Evolutionary conservation across 768 basidiomycete genomes (phyloP), one percentile per base, ranked within the genome.

Genomic region (Russula sp.): DNA sequence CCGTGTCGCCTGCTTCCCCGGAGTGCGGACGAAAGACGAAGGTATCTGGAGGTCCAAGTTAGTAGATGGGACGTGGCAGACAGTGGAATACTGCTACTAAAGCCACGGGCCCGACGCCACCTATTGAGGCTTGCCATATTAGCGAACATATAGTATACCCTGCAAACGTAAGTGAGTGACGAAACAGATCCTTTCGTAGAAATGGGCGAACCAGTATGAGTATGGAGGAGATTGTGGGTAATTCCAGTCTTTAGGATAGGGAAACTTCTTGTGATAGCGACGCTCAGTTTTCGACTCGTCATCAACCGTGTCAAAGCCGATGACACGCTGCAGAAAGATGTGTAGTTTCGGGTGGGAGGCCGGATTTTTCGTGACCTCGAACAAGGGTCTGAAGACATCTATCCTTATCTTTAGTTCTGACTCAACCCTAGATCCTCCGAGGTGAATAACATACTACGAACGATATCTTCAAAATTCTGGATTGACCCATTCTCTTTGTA

Each of bases 261-360:
- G 95, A 77, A 91, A 97, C 72, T 97, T 98, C 70, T 87, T 89
- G 71, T 97, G 89, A 50, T 97, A 86, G 32, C 97, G 79, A 59
- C 94, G 79, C 74, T 99, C 97, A 0, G 85, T 79, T 76, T 98
- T 98, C 2, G 91, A 94, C 75, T 99, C 97, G 69, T 99, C 97
- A 68, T 99, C 97, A 22, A 99, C 97, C n/a, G 89, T 94, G 70
- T 98, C 97, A 71, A 99, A 97, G 6, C 97, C 97, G 56, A 98
- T 75, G 6, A 98, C 94, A 6, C 97, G 87, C 74, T 97, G 94
- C 39, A 99, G 77, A 77, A 99, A 95, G 40, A 96, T 80, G 71
- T 98, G 96, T 11, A 99, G 80, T 70, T 98, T 95, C 0, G 96
- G 97, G 70, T 98, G 96, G 2, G 83, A 85, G 3, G 77, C 74